phyloP scores from a whole-genome alignment of 192 early-diverging fungal species.

The Podila minutissima region DNA sequence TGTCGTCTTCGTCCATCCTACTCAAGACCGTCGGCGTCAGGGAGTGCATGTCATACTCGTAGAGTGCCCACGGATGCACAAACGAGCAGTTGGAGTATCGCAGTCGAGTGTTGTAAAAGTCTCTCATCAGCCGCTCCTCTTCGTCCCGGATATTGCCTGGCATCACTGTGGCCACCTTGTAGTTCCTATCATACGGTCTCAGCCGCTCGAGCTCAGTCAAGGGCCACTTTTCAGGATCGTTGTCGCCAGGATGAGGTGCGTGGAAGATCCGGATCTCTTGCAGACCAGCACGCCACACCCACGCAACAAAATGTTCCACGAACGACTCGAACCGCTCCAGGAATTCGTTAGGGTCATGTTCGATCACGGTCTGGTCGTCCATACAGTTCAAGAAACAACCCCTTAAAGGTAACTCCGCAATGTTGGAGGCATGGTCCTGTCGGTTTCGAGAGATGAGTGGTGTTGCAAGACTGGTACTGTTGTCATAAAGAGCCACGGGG shows the following conservation, averaged over 20 bases:
- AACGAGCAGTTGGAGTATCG: conserved; percentile 39
- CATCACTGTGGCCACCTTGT: conserved; percentile 21
- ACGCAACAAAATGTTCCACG: conserved; percentile 38
- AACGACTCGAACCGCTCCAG: conserved; percentile 33
- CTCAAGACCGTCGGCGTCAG: not conserved
- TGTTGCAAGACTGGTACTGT: not conserved
- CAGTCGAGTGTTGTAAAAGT: conserved; percentile 32
- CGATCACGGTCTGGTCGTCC: conserved; percentile 21
- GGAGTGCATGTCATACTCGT: conserved; percentile 30
- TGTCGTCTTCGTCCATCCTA: not conserved
- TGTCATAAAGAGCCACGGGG: conserved; percentile 5
- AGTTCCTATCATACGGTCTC: conserved; percentile 20
- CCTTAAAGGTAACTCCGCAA: too few species aligned
- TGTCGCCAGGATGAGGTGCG: conserved; percentile 6
- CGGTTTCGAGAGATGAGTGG: not conserved
- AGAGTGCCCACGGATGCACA: conserved; percentile 39
- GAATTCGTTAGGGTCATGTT: conserved; percentile 13
- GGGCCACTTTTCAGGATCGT: not conserved
- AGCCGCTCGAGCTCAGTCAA: conserved; percentile 17
- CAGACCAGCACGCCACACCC: conserved; percentile 37
- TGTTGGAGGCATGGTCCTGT: not conserved
- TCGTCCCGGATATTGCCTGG: conserved; percentile 18
- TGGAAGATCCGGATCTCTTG: conserved; percentile 37
- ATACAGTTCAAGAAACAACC: not conserved
- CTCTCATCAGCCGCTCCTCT: conserved; percentile 23